Evolutionary conservation across 116 monocot genomes (phyloP).

Genomic region (Phalaenopsis hybrid): DNA sequence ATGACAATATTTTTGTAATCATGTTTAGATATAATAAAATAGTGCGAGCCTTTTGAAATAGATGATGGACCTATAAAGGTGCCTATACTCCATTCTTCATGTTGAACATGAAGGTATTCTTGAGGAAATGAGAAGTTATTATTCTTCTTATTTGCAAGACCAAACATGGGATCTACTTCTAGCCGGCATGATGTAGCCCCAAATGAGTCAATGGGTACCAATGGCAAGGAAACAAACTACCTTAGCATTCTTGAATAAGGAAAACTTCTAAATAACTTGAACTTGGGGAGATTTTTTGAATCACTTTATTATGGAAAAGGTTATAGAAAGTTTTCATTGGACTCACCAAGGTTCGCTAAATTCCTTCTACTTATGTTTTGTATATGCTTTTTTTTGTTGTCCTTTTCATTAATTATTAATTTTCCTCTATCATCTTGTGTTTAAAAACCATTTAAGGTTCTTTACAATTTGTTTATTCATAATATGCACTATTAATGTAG

Average conservation of each 20-base stretch:
- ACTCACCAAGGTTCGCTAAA: slow-evolving; percentile 39
- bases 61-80: slow-evolving; percentile 29
- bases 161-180: slow-evolving; percentile 11
- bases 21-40: too few species aligned
- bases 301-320: slow-evolving; percentile 15
- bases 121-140: slow-evolving; percentile 79
- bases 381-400: neutral
- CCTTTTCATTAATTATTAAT: neutral
- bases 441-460: neutral
- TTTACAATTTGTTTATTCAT: neutral
- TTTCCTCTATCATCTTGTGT: neutral
- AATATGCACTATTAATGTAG: neutral
- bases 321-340: slow-evolving; percentile 15
- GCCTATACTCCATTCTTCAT: slow-evolving; percentile 81
- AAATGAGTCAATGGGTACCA: slow-evolving; percentile 4
- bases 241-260: slow-evolving; percentile 8
- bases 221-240: slow-evolving; percentile 9
- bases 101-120: slow-evolving; percentile 81
- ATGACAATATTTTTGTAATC: too few species aligned
- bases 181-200: neutral
- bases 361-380: neutral
- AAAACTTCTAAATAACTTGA: slow-evolving; percentile 16
- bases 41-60: too few species aligned
- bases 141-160: slow-evolving; percentile 31
- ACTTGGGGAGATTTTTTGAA: slow-evolving; percentile 31